A percentile compares a stretch with the other conserved stretches of the same genome.
These are phyloP conservation scores for Smallanthus sonchifolius DNA, from an alignment of 129 eudicot genomes.

Conservation along the genomic window DNA sequence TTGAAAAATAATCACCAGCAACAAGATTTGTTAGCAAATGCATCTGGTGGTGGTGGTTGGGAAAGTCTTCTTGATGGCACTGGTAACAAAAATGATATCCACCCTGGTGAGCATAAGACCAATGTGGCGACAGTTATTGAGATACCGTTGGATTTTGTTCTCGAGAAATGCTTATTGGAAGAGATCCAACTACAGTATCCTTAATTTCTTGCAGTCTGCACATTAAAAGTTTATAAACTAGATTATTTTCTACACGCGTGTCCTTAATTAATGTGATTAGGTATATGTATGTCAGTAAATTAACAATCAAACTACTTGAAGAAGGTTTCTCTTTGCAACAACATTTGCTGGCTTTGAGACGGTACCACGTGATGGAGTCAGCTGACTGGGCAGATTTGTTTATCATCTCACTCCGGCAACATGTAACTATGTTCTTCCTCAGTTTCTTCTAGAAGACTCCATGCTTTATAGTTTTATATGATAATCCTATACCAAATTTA, in stretches of 20 bases:
- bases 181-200: conserved; percentile 97
- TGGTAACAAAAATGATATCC: conserved; percentile 15
- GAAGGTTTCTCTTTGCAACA: conserved; percentile 80
- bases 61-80: conserved; percentile 62
- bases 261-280: conserved; percentile 66
- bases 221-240: background rate
- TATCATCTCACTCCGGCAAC: conserved; percentile 66
- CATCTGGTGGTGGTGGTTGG: conserved; percentile 79
- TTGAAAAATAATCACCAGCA: conserved; percentile 22
- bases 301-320: conserved; percentile 79
- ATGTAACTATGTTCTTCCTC: conserved; percentile 35
- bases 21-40: conserved; percentile 21
- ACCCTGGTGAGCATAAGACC: conserved; percentile 29
- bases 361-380: conserved; percentile 95
- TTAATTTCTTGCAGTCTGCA: conserved; percentile 13
- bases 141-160: conserved; percentile 81
- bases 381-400: conserved; percentile 98
- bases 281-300: conserved; percentile 74
- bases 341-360: conserved; percentile 70
- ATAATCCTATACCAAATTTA: conserved; percentile 22
- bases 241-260: background rate
- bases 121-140: conserved; percentile 41
- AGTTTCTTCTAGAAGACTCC: background rate
- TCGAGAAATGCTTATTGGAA: conserved; percentile 75
- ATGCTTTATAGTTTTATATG: background rate